These are phyloP conservation scores for Musa troglodytarum DNA, from an alignment of 176 grass and related monocot species.

Conservation along the genomic window DNA sequence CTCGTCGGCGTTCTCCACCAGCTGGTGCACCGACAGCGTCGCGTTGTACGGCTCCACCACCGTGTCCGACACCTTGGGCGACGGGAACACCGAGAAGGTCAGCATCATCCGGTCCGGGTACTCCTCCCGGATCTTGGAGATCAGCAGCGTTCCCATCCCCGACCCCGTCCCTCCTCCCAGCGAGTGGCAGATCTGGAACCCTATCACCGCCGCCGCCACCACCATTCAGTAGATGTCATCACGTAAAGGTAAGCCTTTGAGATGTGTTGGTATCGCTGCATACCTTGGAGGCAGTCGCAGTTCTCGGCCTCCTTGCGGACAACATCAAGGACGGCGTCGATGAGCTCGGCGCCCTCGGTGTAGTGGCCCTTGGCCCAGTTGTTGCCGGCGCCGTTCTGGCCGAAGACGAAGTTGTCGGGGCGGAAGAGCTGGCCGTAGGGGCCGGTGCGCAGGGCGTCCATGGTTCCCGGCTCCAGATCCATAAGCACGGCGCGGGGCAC, in stretches of 20 bases:
- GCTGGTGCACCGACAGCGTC: constrained; percentile 14
- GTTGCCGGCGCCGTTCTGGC: constrained; percentile 82
- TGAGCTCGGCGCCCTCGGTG: constrained; percentile 82
- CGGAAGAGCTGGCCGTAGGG: constrained; percentile 68
- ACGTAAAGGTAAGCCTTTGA: no score
- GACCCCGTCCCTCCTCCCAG: constrained; percentile 14
- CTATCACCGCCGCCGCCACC: background rate
- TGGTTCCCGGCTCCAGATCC: constrained; percentile 66
- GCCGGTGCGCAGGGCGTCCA: constrained; percentile 4
- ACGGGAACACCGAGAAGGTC: constrained; percentile 19
- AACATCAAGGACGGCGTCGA: constrained; percentile 82
- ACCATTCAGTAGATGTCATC: no score
- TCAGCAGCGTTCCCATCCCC: constrained; percentile 20
- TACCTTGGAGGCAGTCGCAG: constrained; percentile 92
- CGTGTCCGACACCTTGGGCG: constrained; percentile 19
- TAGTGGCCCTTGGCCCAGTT: constrained; percentile 94
- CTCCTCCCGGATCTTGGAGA: constrained; percentile 17
- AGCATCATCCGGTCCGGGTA: constrained; percentile 20
- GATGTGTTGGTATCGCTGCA: background rate
- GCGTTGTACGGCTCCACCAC: constrained; percentile 26
- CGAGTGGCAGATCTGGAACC: constrained; percentile 14
- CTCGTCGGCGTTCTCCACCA: constrained; percentile 21
- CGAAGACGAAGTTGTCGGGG: constrained; percentile 93
- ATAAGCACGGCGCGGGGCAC: constrained; percentile 73
- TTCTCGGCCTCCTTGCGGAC: constrained; percentile 94